A percentile compares a stretch with the other conserved stretches of the same genome.
Evolutionary conservation across 495 filamentous ascomycete genomes (phyloP).

Genomic region (Platismatia glauca): DNA sequence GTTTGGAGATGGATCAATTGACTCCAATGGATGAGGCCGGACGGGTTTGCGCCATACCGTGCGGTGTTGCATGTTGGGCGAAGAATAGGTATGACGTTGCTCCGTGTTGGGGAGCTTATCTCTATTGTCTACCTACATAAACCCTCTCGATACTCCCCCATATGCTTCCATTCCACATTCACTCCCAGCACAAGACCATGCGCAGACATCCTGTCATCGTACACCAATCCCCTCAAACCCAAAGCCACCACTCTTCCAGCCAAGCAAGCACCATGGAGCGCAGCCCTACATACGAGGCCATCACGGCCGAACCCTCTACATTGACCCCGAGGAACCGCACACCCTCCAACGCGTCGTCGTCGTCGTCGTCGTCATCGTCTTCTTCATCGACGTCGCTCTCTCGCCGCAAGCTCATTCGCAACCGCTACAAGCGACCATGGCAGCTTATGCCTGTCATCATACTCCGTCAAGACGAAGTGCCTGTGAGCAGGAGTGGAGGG

Average conservation of each 20-base stretch:
- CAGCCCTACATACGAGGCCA: background rate
- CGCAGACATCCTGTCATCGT: background rate
- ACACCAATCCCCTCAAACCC: background rate
- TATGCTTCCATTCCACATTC: background rate
- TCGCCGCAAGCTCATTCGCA: constrained; percentile 7
- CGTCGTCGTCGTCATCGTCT: constrained; percentile 5
- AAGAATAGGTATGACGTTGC: background rate
- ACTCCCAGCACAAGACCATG: background rate
- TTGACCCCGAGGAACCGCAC: constrained; percentile 6
- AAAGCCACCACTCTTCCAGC: background rate
- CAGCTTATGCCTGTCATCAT: constrained; percentile 18
- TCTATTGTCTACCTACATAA: background rate
- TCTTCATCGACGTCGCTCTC: background rate
- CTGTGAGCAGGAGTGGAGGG: constrained; percentile 4
- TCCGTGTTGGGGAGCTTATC: background rate
- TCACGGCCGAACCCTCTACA: constrained; percentile 1
- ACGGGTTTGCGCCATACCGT: background rate
- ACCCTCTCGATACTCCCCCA: background rate
- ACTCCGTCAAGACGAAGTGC: constrained; percentile 15
- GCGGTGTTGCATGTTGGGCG: background rate
- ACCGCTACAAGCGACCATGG: constrained; percentile 18
- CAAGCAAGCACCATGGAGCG: background rate
- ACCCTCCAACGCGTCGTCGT: constrained; percentile 12
- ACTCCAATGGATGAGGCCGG: background rate
- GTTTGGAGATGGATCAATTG: background rate